Base-by-base conservation (phyloP, 306 rosid genomes). In the Gynostemma pentaphyllum region DNA sequence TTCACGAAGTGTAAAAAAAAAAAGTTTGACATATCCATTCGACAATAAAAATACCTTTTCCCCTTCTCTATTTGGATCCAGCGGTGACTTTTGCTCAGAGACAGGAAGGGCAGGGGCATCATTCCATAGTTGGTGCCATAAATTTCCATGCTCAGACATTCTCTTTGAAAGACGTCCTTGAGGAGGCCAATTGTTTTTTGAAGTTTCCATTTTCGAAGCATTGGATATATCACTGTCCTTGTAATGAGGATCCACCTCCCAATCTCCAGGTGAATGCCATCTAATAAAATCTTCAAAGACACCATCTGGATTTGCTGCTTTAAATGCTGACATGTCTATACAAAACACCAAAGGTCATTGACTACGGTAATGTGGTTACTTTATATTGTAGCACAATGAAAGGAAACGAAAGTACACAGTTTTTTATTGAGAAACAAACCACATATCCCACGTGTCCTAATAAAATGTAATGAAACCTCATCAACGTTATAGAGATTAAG, bases 261-360 rank as follows among this genome's bases (percentile, higher is more conserved):
- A 92, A 79, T 92, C 99, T 64, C 95, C 88, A 34, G 96, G 99
- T 68, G 99, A 92, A 81, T 92, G 99, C 99, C 99, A 92, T 68
- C 99, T 76, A 70, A 92, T 88, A 77, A 92, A 92, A 78, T 92
- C 99, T 84, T 86, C 99, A 61, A 88, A 92, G 68, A 82, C 74
- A 70, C 94, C 90, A 40, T 81, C 96, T 53, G 99, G 95, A 79
- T 92, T 92, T 39, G 96, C 99, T 9, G 96, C 95, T 81, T 88
- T 92, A 72, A 92, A 92, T 61, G 96, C 96, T 49, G 95, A 88
- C 99, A 92, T 92, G 72, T 92, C 99, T 92, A 66, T 62, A 65
- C 40, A 64, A 66, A 63, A 68, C 26, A 36, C 66, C 71, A 74
- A 70, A 82, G 48, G 48, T 67, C 66, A 27, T 81, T 40, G 34